Evolutionary conservation across 306 rosid genomes (phyloP), one percentile per base, ranked within the genome.

Genomic region (Vigna angularis): DNA sequence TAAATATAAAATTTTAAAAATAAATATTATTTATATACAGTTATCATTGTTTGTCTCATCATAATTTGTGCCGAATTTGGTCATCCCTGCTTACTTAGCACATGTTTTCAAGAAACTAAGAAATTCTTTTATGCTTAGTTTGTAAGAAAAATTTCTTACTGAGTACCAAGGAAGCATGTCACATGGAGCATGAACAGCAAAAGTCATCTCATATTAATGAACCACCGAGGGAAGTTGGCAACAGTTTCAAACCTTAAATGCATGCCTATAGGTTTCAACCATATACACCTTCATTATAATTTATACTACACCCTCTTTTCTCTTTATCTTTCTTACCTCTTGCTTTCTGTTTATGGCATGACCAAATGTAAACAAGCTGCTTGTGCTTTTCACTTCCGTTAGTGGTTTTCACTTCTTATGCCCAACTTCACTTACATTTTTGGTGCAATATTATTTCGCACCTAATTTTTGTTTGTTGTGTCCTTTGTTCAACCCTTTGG

Each of bases 121-220:
- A 34, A 34, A 34, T 34, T 34, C 7, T 34, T 34, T 34, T 0
- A 0, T 34, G 38, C 38, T 34, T 34, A 34, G 38, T 36, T 36
- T 8, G 8, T 36, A 6, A 36, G 40, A 36, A 36, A 34, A 6
- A 36, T 5, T 36, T 36, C 8, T 36, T 36, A 36, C 40, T 36
- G 0, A 36, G 7, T 6, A 1, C 40, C 8, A 36, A 36, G 1
- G 56, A 40, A 67, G 64, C 66, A 78, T 10, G 53, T 68, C 59
- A 72, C 76, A 75, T 76, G 79, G 56, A 75, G 50, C 26, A 72
- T 50, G 59, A 58, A 53, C 16, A 53, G 55, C 82, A 75, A 75
- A 51, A 78, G 83, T 84, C 83, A 86, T 84, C 81, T 55, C 49
- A 74, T 56, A 84, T 89, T 85, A 86, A 91, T 87, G 91, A 77